These are phyloP conservation scores for Syzygium aqueum DNA, from an alignment of 345 rosid genomes.

Conservation along the genomic window DNA sequence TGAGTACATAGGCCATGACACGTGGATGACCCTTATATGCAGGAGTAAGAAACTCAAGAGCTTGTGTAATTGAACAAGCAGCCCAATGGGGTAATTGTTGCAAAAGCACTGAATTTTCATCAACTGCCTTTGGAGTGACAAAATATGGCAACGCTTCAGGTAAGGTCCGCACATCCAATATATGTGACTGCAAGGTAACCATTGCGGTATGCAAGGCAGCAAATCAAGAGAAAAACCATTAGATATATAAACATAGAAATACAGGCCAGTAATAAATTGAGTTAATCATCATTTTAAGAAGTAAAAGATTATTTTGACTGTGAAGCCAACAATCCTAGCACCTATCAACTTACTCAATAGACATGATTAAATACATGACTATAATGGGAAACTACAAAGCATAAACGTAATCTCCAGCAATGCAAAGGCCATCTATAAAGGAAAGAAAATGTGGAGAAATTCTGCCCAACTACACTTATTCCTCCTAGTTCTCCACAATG, in stretches of 20 bases:
- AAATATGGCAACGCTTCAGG: constrained; percentile 97
- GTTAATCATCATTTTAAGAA: background rate
- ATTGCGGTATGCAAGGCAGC: background rate
- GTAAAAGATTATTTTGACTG: background rate
- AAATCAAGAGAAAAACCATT: background rate
- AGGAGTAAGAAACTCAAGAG: constrained; percentile 93
- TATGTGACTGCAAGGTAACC: constrained; percentile 48
- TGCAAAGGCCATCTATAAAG: background rate
- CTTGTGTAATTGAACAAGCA: constrained; percentile 94
- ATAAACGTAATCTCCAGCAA: background rate
- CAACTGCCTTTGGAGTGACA: constrained; percentile 93
- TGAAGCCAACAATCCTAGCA: background rate
- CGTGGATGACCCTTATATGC: constrained; percentile 96
- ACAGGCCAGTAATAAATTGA: background rate
- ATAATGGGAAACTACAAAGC: background rate
- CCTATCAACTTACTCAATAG: background rate
- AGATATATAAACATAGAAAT: background rate
- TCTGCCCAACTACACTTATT: background rate
- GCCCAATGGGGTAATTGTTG: constrained; percentile 99
- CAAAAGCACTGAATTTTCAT: constrained; percentile 84
- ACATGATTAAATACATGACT: background rate
- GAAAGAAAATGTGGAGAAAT: background rate
- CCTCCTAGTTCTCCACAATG: background rate
- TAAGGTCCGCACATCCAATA: constrained; percentile 66
- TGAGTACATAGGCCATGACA: constrained; percentile 97